phyloP scores from a whole-genome alignment of 2,329 filamentous ascomycete genomes.

The Rachicladosporium sp. region DNA sequence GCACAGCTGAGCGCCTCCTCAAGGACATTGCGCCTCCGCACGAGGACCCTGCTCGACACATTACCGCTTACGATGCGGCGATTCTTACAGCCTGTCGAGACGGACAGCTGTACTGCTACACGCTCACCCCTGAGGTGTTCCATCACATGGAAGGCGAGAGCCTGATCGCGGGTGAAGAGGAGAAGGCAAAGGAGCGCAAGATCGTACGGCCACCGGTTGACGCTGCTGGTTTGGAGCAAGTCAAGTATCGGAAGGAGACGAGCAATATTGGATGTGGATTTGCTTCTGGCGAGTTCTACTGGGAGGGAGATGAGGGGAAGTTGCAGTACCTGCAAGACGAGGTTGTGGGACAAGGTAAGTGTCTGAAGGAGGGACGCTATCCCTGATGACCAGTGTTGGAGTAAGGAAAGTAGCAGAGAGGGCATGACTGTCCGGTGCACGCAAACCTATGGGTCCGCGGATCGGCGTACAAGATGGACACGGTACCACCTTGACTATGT shows the following conservation, averaged over 20 bases:
- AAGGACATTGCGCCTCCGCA: conserved; percentile 26
- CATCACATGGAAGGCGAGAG: conserved; percentile 26
- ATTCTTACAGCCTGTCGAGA: conserved; percentile 27
- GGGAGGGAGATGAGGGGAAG: conserved; percentile 19
- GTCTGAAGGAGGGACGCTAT: conserved; percentile 17
- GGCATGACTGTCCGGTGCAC: too few species aligned
- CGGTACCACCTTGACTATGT: too few species aligned
- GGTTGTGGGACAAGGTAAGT: conserved; percentile 27
- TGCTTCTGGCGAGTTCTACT: conserved; percentile 28
- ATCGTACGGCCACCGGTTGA: conserved; percentile 18
- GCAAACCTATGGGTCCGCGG: too few species aligned
- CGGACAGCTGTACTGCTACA: conserved; percentile 22
- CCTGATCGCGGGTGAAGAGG: conserved; percentile 26
- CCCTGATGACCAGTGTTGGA: background rate
- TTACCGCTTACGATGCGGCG: conserved; percentile 27
- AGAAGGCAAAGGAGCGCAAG: conserved; percentile 14
- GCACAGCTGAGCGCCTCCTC: conserved; percentile 22
- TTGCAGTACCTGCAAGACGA: conserved; percentile 25
- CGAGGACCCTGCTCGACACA: conserved; percentile 19
- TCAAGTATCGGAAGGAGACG: conserved; percentile 13
- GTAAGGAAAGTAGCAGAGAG: too few species aligned
- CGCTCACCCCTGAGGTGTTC: conserved; percentile 26
- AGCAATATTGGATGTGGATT: conserved; percentile 28
- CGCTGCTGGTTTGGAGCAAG: conserved; percentile 11
- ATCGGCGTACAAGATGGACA: too few species aligned